Conservation (phyloP, 2,329 filamentous ascomycete species). For the Trichoderma citrinoviride region DNA sequence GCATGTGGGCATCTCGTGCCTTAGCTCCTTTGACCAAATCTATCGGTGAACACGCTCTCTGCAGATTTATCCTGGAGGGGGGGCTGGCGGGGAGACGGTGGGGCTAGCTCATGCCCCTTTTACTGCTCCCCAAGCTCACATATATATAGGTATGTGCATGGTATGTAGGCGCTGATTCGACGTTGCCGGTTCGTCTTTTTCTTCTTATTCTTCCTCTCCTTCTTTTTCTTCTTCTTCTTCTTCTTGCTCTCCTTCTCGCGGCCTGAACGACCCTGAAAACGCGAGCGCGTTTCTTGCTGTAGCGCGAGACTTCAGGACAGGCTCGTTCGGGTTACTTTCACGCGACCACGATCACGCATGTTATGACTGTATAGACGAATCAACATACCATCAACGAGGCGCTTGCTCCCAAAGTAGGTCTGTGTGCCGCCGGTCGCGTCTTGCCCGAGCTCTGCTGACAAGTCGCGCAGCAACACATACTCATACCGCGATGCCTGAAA, state of each 20-base stretch:
- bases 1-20: neutral
- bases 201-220: no score
- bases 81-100: conserved; percentile 11
- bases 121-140: conserved; percentile 15
- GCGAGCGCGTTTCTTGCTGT: neutral
- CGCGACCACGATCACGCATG: conserved; percentile 10
- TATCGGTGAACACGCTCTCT: conserved; percentile 1
- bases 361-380: conserved; percentile 11
- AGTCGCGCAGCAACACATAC: neutral
- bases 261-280: neutral
- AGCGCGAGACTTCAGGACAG: neutral
- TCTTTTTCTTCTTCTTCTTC: no score
- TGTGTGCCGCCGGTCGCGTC: neutral
- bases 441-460: neutral
- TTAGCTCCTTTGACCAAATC: neutral
- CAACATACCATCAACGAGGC: neutral
- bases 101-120: conserved; percentile 19
- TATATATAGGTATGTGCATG: neutral
- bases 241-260: neutral
- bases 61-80: conserved; percentile 15
- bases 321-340: neutral
- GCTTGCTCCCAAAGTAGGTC: conserved; percentile 4
- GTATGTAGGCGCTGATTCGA: neutral
- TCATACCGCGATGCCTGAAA: conserved; percentile 1
- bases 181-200: neutral